Conservation (phyloP, 371 early-diverging fungal species). For the Apophysomyces trapeziformis region DNA sequence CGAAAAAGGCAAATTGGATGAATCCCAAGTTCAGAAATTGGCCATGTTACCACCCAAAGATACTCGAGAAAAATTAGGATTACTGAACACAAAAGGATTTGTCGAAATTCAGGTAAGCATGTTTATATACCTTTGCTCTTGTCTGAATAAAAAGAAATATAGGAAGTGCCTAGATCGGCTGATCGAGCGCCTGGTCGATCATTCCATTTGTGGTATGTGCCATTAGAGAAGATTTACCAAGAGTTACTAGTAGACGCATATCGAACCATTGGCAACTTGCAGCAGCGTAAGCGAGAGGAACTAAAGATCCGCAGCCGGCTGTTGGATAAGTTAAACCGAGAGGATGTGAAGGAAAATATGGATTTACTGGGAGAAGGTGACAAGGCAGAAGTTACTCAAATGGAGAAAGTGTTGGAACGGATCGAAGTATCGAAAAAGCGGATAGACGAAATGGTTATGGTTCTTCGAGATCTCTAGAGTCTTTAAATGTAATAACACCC, state of each 20-base stretch:
- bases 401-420: slow-evolving; percentile 56
- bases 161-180: slow-evolving; percentile 86
- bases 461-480: slow-evolving; percentile 68
- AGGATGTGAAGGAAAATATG: slow-evolving; percentile 71
- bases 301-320: slow-evolving; percentile 58
- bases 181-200: slow-evolving; percentile 89
- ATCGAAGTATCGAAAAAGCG: slow-evolving; percentile 66
- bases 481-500: not conserved
- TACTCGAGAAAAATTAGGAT: slow-evolving; percentile 72
- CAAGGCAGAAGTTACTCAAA: slow-evolving; percentile 52
- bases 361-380: slow-evolving; percentile 65
- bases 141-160: not conserved
- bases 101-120: slow-evolving; percentile 70
- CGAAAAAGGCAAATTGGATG: slow-evolving; percentile 84
- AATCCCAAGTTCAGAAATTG: slow-evolving; percentile 77
- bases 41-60: slow-evolving; percentile 80
- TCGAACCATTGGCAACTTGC: slow-evolving; percentile 69
- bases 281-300: slow-evolving; percentile 72
- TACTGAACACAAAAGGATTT: slow-evolving; percentile 70
- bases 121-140: not conserved
- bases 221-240: slow-evolving; percentile 64
- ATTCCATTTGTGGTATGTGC: slow-evolving; percentile 83
- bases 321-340: slow-evolving; percentile 76
- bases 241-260: slow-evolving; percentile 67
- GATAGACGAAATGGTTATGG: slow-evolving; percentile 70